Conservation (phyloP, 768 basidiomycete species). For the Tylopilus rubrobrunneus region DNA sequence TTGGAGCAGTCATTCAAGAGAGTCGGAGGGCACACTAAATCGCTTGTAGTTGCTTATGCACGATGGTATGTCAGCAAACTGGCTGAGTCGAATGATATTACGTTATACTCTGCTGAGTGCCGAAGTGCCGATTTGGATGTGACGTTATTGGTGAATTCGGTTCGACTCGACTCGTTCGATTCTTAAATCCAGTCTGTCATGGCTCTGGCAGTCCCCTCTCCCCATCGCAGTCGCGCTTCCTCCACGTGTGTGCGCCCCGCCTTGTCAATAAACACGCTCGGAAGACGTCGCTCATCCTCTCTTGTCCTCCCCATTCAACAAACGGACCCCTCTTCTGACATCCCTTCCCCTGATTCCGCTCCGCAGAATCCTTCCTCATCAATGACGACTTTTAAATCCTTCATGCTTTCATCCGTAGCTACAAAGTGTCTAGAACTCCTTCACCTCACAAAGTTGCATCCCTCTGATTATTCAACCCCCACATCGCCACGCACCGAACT, state of each 20-base stretch:
- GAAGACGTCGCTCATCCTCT: conserved; percentile 51
- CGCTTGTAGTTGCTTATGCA: neutral
- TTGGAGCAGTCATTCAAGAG: conserved; percentile 88
- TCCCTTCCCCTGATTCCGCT: neutral
- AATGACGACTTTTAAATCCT: conserved; percentile 24
- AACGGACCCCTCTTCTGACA: conserved; percentile 1
- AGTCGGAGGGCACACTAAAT: conserved; percentile 68
- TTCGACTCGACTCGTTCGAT: neutral
- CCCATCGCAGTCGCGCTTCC: conserved; percentile 51
- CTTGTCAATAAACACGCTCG: conserved; percentile 49
- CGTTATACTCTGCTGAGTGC: neutral
- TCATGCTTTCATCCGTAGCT: conserved; percentile 50
- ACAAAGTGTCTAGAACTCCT: conserved; percentile 53
- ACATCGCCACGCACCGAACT: conserved; percentile 42
- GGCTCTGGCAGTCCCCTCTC: conserved; percentile 37
- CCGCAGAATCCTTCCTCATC: conserved; percentile 6
- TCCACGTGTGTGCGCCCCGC: conserved; percentile 56
- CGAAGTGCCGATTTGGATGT: neutral
- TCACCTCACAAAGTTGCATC: conserved; percentile 40
- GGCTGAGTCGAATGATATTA: conserved; percentile 11
- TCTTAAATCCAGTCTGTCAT: conserved; percentile 13
- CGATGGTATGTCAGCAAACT: neutral
- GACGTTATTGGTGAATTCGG: conserved; percentile 14
- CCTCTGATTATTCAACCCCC: conserved; percentile 40
- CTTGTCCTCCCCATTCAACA: conserved; percentile 36